Base-by-base conservation (phyloP, 1,139 yeast species). In the Saccharomyces hybrid region DNA sequence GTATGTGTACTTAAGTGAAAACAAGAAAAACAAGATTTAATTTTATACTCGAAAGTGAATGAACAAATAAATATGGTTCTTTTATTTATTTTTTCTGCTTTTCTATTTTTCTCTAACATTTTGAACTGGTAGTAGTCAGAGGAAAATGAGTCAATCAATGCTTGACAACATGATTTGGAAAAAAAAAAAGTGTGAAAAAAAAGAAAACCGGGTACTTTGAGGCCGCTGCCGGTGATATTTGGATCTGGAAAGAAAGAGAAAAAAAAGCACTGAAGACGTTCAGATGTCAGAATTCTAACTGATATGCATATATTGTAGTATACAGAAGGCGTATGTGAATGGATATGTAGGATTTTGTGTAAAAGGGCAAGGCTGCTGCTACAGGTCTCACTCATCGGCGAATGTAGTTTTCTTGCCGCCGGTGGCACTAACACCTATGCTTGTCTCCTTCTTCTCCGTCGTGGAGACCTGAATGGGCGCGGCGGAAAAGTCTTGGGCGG, bases 401-500 rank as follows among this genome's bases (percentile, higher is more conserved):
- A 48, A 27, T n/a, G 30, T 48, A 11, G 34, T 20, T 32, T 23
- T 20, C 42, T 48, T 26, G 30, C 26, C 32, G 13, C 47, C 44
- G 28, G 52, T 34, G 31, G 48, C 48, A 46, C 48, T 27, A n/a
- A 27, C 48, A 16, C 48, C 48, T 9, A 27, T 14, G n/a, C 30
- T 27, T 7, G 48, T 14, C 11, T 26, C 48, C 30, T 26, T 25
- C 13, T 46, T 46, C 3, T 11, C 44, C n/a, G 25, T 25, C n/a
- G 44, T 38, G n/a, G 44, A 16, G 25, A 38, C 44, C 25, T 20
- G 56, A 62, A 34, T 63, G 66, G 53, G 65, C 65, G 51, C 61
- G 60, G 60, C 63, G 59, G 56, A 54, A 61, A 54, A 64, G 6
- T 71, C 68, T 54, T 69, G 57, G 20, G 64, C 67, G 23, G 90